phyloP scores from a whole-genome alignment of 441 rosid species.

The Croton setiger region DNA sequence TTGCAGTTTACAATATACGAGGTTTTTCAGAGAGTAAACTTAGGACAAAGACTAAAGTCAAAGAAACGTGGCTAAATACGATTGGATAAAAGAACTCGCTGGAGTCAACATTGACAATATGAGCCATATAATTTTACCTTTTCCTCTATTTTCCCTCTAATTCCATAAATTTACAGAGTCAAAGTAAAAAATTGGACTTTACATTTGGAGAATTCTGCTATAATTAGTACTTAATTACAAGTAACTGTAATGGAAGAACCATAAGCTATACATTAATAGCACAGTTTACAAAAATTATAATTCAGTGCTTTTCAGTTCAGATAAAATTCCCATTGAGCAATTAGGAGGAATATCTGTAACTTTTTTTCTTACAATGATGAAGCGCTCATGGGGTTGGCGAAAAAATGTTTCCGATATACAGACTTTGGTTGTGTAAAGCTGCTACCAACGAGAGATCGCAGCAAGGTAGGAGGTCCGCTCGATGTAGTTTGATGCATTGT shows the following conservation, averaged over 20 bases:
- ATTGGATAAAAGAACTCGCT: not conserved
- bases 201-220: not conserved
- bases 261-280: not conserved
- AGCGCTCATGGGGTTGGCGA: conserved; percentile 59
- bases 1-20: not conserved
- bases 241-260: no score
- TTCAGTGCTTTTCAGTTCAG: not conserved
- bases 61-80: not conserved
- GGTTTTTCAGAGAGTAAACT: not conserved
- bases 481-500: conserved; percentile 56
- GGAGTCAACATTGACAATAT: not conserved
- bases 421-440: conserved; percentile 43
- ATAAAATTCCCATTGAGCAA: not conserved
- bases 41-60: not conserved
- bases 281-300: not conserved
- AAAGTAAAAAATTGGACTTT: no score
- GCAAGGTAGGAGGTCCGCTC: conserved; percentile 51
- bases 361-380: conserved; percentile 31
- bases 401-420: conserved; percentile 59
- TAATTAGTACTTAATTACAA: no score
- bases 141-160: no score
- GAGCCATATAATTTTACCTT: no score
- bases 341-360: not conserved
- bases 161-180: no score
- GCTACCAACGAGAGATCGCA: conserved; percentile 42